Conservation (phyloP, 83 land plant genomes). For the Thuja plicata region DNA sequence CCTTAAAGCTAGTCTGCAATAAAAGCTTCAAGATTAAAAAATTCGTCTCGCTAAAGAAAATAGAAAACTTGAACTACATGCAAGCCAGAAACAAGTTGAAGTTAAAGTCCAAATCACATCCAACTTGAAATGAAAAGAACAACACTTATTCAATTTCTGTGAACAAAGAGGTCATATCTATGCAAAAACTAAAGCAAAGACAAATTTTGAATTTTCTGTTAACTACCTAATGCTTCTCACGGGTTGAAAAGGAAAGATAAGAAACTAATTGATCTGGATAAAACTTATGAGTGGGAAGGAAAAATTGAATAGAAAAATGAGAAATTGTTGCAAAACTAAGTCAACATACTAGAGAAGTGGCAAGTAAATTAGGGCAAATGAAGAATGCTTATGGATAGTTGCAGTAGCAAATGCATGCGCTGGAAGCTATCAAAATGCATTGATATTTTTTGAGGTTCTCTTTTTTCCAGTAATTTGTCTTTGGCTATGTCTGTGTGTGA, state of each 20-base stretch:
- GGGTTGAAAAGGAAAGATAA: background rate
- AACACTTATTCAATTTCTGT: slow-evolving; percentile 8
- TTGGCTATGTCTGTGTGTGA: too few relatives aligned
- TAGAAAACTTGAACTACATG: too few relatives aligned
- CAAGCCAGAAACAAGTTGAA: background rate
- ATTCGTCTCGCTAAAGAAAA: too few relatives aligned
- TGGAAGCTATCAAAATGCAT: too few relatives aligned
- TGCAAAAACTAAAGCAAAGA: slow-evolving; percentile 19
- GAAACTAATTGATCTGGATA: background rate
- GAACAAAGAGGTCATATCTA: slow-evolving; percentile 13
- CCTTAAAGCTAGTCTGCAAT: too few relatives aligned
- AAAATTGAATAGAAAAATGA: background rate
- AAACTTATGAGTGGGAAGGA: background rate
- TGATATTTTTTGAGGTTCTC: too few relatives aligned
- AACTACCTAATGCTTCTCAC: background rate
- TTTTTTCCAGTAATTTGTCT: too few relatives aligned
- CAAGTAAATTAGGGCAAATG: background rate
- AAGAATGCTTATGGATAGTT: background rate
- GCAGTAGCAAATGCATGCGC: background rate
- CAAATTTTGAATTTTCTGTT: background rate
- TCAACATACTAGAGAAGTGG: background rate
- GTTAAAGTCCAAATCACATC: slow-evolving; percentile 15
- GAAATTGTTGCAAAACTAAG: too few relatives aligned
- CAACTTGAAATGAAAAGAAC: slow-evolving; percentile 26
- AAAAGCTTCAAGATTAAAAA: too few relatives aligned